Evolutionary conservation across 768 basidiomycete species (phyloP).

Genomic region (Termitomyces sp.): DNA sequence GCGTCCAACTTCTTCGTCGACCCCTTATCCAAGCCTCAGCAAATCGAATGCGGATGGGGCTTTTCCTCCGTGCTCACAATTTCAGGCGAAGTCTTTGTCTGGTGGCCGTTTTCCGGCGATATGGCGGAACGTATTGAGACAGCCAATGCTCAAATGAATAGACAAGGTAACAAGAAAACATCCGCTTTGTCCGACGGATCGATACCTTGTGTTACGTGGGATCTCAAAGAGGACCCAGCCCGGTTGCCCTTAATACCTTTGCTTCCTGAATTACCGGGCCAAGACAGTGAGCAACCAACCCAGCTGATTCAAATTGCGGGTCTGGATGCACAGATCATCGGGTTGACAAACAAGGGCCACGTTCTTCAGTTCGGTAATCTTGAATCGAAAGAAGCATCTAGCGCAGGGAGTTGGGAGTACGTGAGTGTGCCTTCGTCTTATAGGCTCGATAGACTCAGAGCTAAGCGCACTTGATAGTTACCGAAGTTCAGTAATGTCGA

Average conservation of each 20-base stretch:
- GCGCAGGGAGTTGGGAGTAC: conserved; percentile 60
- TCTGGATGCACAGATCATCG: conserved; percentile 67
- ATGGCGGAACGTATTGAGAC: conserved; percentile 31
- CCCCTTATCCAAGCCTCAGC: conserved; percentile 35
- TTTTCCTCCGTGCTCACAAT: conserved; percentile 72
- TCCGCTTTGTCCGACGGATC: conserved; percentile 27
- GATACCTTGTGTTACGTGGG: conserved; percentile 63
- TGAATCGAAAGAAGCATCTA: conserved; percentile 30
- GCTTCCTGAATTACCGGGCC: conserved; percentile 45
- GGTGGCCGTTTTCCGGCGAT: conserved; percentile 58
- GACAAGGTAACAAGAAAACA: conserved; percentile 29
- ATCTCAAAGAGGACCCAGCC: conserved; percentile 46
- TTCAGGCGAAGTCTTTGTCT: conserved; percentile 68
- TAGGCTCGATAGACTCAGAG: not conserved
- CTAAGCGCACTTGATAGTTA: conserved; percentile 37
- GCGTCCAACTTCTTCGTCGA: conserved; percentile 43
- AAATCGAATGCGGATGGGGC: conserved; percentile 78
- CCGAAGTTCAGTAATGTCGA: conserved; percentile 66
- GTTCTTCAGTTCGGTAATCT: conserved; percentile 60
- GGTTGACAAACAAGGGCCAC: conserved; percentile 75
- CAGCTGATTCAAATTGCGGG: conserved; percentile 79
- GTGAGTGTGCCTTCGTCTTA: conserved; percentile 33
- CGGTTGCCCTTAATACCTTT: conserved; percentile 54
- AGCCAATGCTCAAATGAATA: conserved; percentile 43
- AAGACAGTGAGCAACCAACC: conserved; percentile 23